Percentiles rank a stretch among this genome's conserved stretches.
Evolutionary conservation across 1,284 basidiomycete species (phyloP).

Genomic region (Earliella scabrosa): DNA sequence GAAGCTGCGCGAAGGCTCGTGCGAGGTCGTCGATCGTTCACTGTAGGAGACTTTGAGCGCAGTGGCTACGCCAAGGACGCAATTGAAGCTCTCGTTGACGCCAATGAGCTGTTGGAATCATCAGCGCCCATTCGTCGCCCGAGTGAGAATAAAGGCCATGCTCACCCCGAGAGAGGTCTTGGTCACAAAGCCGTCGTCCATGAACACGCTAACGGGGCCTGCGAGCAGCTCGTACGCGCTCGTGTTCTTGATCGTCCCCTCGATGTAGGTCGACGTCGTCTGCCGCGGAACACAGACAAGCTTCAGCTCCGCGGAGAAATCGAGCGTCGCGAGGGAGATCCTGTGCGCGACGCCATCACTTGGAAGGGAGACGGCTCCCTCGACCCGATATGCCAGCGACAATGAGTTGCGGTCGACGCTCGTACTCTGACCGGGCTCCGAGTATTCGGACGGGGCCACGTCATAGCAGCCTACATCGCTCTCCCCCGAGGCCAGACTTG

Average conservation of each 20-base stretch:
- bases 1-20: conserved; percentile 38
- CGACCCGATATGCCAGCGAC: conserved; percentile 52
- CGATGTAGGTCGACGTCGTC: conserved; percentile 43
- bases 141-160: background rate
- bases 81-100: conserved; percentile 53
- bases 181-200: conserved; percentile 54
- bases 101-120: conserved; percentile 43
- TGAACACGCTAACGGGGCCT: conserved; percentile 52
- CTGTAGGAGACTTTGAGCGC: conserved; percentile 51
- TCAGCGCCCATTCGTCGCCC: background rate
- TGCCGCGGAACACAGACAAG: conserved; percentile 53
- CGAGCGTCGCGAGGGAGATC: conserved; percentile 52
- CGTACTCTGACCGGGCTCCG: background rate
- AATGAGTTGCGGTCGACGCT: conserved; percentile 41
- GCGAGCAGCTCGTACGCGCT: conserved; percentile 55
- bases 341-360: conserved; percentile 58
- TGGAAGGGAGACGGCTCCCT: conserved; percentile 51
- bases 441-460: background rate
- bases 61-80: conserved; percentile 58
- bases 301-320: conserved; percentile 49
- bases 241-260: conserved; percentile 55
- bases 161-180: conserved; percentile 48
- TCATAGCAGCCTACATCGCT: background rate
- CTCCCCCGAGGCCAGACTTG: background rate
- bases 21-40: conserved; percentile 41